Conservation (phyloP, 2,329 filamentous ascomycete species). For the Fusarium lyarnte region DNA sequence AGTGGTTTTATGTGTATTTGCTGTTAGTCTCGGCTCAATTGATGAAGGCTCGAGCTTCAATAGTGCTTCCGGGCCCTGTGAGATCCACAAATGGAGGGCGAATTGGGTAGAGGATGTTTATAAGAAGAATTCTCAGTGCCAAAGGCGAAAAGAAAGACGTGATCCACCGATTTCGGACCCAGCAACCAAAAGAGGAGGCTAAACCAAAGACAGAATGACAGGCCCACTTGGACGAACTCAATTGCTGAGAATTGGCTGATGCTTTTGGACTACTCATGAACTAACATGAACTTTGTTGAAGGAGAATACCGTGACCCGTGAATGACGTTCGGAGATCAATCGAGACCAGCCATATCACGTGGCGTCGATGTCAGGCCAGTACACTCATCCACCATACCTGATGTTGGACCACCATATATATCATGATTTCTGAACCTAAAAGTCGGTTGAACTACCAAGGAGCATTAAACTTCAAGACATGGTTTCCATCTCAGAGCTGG, state of each 20-base stretch:
- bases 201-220: not conserved
- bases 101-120: constrained; percentile 8
- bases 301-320: not conserved
- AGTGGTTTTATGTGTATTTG: not conserved
- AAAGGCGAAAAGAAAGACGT: not conserved
- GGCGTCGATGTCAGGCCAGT: not conserved
- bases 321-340: not conserved
- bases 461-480: not conserved
- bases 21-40: not conserved
- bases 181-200: not conserved
- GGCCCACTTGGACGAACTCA: not conserved
- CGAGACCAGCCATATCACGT: not conserved
- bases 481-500: not conserved
- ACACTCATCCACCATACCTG: not conserved
- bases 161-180: constrained; percentile 27
- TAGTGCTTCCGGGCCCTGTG: not conserved
- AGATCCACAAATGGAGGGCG: constrained; percentile 15
- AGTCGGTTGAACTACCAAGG: not conserved
- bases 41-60: not conserved
- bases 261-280: not conserved
- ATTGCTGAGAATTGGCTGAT: not conserved
- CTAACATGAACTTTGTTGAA: not conserved
- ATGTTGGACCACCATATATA: not conserved
- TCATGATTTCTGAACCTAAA: too few species aligned
- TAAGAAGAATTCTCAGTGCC: constrained; percentile 18